Evolutionary conservation across 345 rosid genomes (phyloP).

Genomic region (Cardiospermum halicacabum): DNA sequence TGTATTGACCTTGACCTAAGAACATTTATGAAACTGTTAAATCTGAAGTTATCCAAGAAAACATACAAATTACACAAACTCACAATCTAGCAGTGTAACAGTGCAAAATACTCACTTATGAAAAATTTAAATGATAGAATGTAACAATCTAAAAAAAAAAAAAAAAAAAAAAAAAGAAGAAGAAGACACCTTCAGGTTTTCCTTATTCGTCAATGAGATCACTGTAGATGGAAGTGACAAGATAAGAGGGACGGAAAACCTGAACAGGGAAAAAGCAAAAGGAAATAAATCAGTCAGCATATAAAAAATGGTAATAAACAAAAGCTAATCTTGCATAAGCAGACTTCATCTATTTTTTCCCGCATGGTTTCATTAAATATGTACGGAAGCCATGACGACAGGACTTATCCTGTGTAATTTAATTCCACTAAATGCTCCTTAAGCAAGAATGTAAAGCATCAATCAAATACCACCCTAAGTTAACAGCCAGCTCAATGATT

Average conservation of each 20-base stretch:
- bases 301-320: background rate
- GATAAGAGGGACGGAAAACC: conserved; percentile 79
- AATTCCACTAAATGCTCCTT: background rate
- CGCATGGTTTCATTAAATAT: background rate
- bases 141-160: background rate
- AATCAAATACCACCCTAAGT: background rate
- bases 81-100: background rate
- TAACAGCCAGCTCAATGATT: background rate
- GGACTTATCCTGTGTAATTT: background rate
- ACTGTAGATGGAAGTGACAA: conserved; percentile 79
- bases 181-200: conserved; percentile 52
- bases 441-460: background rate
- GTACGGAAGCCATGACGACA: background rate
- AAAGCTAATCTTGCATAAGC: background rate
- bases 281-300: too few species aligned
- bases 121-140: too few species aligned
- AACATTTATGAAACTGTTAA: conserved; percentile 5
- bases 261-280: conserved; percentile 30
- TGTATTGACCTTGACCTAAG: conserved; percentile 82
- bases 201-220: conserved; percentile 74
- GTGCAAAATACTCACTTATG: background rate
- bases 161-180: background rate
- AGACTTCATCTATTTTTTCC: background rate
- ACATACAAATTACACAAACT: background rate
- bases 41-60: background rate